Evolutionary conservation across 345 rosid genomes (phyloP).

Genomic region (Melaleuca alternifolia): DNA sequence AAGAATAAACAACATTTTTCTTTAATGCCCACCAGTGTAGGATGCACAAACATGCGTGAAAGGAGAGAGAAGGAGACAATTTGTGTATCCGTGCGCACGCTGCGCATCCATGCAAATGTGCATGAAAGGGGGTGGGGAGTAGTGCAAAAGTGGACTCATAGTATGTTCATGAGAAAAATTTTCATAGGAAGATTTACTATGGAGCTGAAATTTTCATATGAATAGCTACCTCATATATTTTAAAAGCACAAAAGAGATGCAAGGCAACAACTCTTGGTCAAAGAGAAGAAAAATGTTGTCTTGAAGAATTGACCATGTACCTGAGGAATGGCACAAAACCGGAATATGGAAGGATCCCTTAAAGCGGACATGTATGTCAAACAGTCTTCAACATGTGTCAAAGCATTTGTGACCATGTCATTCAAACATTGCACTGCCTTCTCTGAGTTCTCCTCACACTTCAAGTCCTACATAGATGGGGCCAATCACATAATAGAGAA

Average conservation of each 20-base stretch:
- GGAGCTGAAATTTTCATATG: background rate
- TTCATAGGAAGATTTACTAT: background rate
- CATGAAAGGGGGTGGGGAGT: background rate
- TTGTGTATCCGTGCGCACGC: background rate
- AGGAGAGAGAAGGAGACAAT: background rate
- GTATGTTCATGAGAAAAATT: background rate
- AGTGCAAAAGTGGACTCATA: background rate
- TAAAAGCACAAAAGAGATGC: background rate
- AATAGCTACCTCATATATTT: background rate
- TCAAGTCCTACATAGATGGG: slow-evolving; percentile 52
- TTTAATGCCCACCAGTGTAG: background rate
- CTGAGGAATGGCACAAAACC: slow-evolving; percentile 95
- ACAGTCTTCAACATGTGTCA: slow-evolving; percentile 71
- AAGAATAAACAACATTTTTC: background rate
- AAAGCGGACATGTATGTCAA: slow-evolving; percentile 59
- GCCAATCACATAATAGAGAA: background rate
- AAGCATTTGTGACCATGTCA: slow-evolving; percentile 87
- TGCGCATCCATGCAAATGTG: background rate
- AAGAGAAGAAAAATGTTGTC: background rate
- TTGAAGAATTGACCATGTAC: slow-evolving; percentile 7
- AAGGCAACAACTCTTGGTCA: background rate
- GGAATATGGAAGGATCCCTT: slow-evolving; percentile 61
- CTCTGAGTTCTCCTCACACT: slow-evolving; percentile 65
- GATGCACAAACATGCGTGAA: background rate
- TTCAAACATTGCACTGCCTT: slow-evolving; percentile 89